A percentile compares a stretch with the other conserved stretches of the same genome.
These are phyloP conservation scores for Malbranchea zuffiana DNA, from an alignment of 2,329 filamentous ascomycete species.

Conservation along the genomic window DNA sequence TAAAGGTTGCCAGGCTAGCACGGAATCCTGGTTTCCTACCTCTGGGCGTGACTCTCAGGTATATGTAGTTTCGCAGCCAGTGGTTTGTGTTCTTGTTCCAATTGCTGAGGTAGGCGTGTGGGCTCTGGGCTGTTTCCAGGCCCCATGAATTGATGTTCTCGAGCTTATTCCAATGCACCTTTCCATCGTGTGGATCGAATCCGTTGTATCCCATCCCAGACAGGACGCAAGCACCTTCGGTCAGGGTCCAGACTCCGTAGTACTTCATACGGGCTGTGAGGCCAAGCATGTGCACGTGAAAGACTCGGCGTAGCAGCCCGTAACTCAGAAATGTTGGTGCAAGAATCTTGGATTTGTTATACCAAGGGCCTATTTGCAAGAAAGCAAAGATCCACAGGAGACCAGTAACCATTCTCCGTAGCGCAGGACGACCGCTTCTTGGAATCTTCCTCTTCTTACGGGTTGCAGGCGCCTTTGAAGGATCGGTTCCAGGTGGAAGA, in stretches of 20 bases:
- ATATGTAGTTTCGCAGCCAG: constrained; percentile 93
- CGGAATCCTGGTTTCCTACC: constrained; percentile 95
- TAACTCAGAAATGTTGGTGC: constrained; percentile 56
- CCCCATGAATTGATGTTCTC: constrained; percentile 79
- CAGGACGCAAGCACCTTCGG: constrained; percentile 89
- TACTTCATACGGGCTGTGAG: constrained; percentile 81
- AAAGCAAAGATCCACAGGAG: constrained; percentile 71
- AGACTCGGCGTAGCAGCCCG: constrained; percentile 60
- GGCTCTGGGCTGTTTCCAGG: constrained; percentile 86
- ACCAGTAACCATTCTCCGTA: constrained; percentile 61
- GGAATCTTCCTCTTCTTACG: constrained; percentile 87
- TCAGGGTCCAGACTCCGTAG: constrained; percentile 89
- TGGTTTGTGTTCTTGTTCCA: constrained; percentile 99
- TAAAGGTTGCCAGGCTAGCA: constrained; percentile 86
- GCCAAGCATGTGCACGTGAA: constrained; percentile 71
- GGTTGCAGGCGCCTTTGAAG: constrained; percentile 71
- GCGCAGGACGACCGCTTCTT: constrained; percentile 74
- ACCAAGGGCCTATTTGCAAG: constrained; percentile 59
- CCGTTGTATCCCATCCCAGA: constrained; percentile 91
- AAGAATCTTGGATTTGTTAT: constrained; percentile 53
- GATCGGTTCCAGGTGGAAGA: constrained; percentile 67
- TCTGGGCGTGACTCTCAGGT: constrained; percentile 84
- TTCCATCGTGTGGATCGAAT: constrained; percentile 71
- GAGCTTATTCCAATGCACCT: constrained; percentile 78
- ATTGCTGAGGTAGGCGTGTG: constrained; percentile 75